phyloP scores from a whole-genome alignment of 2,329 filamentous ascomycete genomes.

The Dryadomyces quercus-mongolicae region DNA sequence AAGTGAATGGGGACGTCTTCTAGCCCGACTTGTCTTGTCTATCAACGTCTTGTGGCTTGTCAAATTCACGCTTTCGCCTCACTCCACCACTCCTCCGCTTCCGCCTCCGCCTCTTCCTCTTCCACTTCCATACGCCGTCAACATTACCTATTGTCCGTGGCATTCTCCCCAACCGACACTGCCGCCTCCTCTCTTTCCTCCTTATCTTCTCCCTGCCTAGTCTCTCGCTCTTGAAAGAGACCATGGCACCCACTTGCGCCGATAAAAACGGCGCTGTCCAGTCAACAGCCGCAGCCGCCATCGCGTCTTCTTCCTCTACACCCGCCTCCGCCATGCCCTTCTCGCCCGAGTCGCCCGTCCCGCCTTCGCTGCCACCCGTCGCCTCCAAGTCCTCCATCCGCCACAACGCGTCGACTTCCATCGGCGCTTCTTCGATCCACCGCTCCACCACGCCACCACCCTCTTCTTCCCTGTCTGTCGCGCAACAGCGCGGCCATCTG shows the following conservation, averaged over 20 bases:
- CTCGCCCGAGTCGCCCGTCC: too few relatives aligned
- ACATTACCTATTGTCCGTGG: too few relatives aligned
- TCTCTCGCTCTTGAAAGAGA: background rate
- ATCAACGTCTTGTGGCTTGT: background rate
- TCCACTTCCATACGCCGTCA: background rate
- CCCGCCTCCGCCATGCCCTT: background rate
- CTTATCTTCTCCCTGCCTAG: background rate
- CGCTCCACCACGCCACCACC: slow-evolving; percentile 10
- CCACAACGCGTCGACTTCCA: background rate
- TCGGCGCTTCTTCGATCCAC: background rate
- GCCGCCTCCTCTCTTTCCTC: background rate
- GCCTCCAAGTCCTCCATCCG: background rate
- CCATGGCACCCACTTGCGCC: slow-evolving; percentile 1
- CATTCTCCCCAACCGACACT: background rate
- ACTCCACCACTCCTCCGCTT: background rate
- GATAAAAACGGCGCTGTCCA: background rate
- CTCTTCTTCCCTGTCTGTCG: background rate
- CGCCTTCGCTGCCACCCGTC: background rate
- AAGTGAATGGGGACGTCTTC: background rate
- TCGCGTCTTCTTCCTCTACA: background rate
- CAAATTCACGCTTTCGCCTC: background rate
- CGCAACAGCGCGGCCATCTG: slow-evolving; percentile 2
- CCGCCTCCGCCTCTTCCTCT: background rate
- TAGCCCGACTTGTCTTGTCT: background rate
- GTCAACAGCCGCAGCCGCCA: background rate